These are phyloP conservation scores for Taphrina populina DNA, from an alignment of 1,139 yeast genomes.

Conservation along the genomic window DNA sequence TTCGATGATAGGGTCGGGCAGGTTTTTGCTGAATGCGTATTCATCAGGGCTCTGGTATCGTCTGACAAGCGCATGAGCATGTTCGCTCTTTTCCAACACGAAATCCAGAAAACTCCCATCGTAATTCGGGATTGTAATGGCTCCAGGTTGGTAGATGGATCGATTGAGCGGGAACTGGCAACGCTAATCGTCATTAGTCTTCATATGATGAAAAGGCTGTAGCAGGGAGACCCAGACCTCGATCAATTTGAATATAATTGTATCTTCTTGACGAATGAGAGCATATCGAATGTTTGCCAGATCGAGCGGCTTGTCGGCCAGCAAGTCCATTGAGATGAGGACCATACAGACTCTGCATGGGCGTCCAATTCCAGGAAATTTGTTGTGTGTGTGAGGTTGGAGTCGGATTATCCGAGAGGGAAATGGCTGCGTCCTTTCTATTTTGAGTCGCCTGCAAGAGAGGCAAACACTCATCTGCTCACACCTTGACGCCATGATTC, in stretches of 20 bases:
- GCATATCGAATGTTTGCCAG: slow-evolving; percentile 79
- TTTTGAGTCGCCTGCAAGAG: too few species aligned
- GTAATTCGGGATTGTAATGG: slow-evolving; percentile 63
- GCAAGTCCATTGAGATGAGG: slow-evolving; percentile 66
- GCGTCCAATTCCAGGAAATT: too few species aligned
- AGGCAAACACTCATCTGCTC: too few species aligned
- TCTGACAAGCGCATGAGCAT: slow-evolving; percentile 72
- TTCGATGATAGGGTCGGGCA: slow-evolving; percentile 72
- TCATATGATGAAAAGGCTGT: background rate
- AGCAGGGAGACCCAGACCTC: slow-evolving; percentile 48
- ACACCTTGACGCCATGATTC: too few species aligned
- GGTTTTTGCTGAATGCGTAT: slow-evolving; percentile 71
- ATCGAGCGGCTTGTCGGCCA: slow-evolving; percentile 62
- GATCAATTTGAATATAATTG: slow-evolving; percentile 85
- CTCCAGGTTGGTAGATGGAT: slow-evolving; percentile 64
- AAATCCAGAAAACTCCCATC: slow-evolving; percentile 85
- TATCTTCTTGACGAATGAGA: slow-evolving; percentile 90
- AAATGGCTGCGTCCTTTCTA: too few species aligned
- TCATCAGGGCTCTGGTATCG: slow-evolving; percentile 95
- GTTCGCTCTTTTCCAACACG: slow-evolving; percentile 74
- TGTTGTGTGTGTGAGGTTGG: too few species aligned
- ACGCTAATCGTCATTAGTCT: slow-evolving; percentile 46
- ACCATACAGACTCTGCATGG: too few species aligned
- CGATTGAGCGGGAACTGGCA: slow-evolving; percentile 81
- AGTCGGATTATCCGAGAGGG: too few species aligned